Percentiles rank a stretch among this genome's conserved stretches.
Evolutionary conservation across 371 early-diverging fungal species (phyloP).

Genomic region (Mortierella sp.): DNA sequence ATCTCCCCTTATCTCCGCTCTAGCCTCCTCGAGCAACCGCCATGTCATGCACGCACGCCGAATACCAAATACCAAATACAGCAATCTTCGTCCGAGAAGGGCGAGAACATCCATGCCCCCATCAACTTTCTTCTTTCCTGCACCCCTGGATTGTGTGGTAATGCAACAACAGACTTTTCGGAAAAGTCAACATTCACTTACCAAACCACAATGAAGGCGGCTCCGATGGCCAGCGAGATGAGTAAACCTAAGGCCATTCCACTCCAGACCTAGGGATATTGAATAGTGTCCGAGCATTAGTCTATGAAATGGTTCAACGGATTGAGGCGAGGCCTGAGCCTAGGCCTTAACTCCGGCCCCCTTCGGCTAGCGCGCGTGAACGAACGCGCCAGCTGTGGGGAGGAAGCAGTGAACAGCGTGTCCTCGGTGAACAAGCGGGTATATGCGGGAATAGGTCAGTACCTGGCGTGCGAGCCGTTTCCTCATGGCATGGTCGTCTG

Average conservation of each 20-base stretch:
- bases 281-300: too few species aligned
- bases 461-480: conserved; percentile 34
- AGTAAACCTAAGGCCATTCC: conserved; percentile 25
- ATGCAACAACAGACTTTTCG: background rate
- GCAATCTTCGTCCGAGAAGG: conserved; percentile 7
- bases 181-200: conserved; percentile 12
- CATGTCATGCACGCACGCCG: background rate
- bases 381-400: too few species aligned
- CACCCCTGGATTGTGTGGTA: background rate
- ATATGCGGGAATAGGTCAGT: background rate
- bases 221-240: conserved; percentile 45
- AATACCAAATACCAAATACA: conserved; percentile 2
- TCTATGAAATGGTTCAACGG: background rate
- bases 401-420: too few species aligned
- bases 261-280: conserved; percentile 25
- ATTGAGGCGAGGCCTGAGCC: too few species aligned
- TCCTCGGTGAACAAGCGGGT: too few species aligned
- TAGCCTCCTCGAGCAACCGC: background rate
- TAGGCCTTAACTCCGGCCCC: too few species aligned
- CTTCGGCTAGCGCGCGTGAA: too few species aligned
- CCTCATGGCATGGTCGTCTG: conserved; percentile 15
- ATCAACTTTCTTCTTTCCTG: background rate
- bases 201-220: conserved; percentile 44
- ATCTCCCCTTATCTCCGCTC: background rate
- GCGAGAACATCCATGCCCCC: background rate